phyloP scores from a whole-genome alignment of 441 rosid species.

The Syzygium malaccense region DNA sequence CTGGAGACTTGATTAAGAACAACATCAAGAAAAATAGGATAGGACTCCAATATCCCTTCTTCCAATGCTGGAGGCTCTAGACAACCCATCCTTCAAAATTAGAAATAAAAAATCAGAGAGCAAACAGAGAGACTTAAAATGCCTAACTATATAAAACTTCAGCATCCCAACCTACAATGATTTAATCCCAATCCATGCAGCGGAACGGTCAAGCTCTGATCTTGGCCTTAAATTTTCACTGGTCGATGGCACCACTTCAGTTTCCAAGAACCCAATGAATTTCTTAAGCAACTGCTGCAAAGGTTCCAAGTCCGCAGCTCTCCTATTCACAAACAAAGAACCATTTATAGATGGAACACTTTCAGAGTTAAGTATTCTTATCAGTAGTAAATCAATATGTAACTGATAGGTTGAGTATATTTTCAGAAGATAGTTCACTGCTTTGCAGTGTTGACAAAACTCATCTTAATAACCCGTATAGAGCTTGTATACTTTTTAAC shows the following conservation, averaged over 20 bases:
- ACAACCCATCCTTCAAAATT: slow-evolving; percentile 79
- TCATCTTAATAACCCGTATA: neutral
- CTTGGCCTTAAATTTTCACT: slow-evolving; percentile 67
- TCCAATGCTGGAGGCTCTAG: slow-evolving; percentile 96
- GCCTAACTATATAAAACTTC: slow-evolving; percentile 13
- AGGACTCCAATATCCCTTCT: slow-evolving; percentile 93
- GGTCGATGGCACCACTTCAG: slow-evolving; percentile 62
- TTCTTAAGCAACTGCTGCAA: slow-evolving; percentile 91
- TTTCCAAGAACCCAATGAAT: slow-evolving; percentile 74
- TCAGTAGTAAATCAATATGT: neutral
- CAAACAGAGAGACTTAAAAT: slow-evolving; percentile 5
- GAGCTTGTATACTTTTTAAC: neutral
- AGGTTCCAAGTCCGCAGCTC: slow-evolving; percentile 87
- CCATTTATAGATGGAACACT: slow-evolving; percentile 5
- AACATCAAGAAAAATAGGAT: slow-evolving; percentile 93
- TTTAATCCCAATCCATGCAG: slow-evolving; percentile 95
- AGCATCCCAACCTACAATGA: slow-evolving; percentile 69
- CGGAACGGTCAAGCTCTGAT: slow-evolving; percentile 58
- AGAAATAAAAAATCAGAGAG: slow-evolving; percentile 8
- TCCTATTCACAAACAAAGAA: slow-evolving; percentile 40
- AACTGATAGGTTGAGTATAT: neutral
- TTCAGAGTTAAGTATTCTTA: neutral
- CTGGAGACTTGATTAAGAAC: slow-evolving; percentile 89
- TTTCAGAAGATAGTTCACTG: neutral
- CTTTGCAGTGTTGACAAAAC: neutral